Evolutionary conservation across 768 basidiomycete species (phyloP).

Genomic region (Boletus coccyginus): DNA sequence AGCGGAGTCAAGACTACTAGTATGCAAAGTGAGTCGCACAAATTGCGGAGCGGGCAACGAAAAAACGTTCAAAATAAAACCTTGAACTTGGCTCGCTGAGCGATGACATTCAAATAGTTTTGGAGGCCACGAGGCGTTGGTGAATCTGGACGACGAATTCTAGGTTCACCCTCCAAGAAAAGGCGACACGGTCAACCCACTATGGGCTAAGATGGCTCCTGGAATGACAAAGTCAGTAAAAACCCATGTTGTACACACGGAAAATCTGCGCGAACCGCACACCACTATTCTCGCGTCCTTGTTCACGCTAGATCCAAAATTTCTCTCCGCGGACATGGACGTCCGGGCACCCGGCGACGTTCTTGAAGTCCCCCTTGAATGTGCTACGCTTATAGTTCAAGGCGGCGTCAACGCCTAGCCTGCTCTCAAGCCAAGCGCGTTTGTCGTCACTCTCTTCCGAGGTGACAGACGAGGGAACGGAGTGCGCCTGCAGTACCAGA

Average conservation of each 20-base stretch:
- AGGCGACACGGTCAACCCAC: conserved; percentile 39
- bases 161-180: neutral
- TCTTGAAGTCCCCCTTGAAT: conserved; percentile 72
- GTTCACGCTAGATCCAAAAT: conserved; percentile 82
- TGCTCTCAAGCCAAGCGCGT: conserved; percentile 79
- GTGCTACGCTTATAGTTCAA: conserved; percentile 83
- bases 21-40: conserved; percentile 5
- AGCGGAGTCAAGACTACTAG: conserved; percentile 68
- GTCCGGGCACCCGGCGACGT: conserved; percentile 70
- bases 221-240: conserved; percentile 7
- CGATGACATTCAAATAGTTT: conserved; percentile 67
- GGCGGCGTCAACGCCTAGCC: conserved; percentile 78
- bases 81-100: conserved; percentile 78
- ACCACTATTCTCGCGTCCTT: conserved; percentile 73
- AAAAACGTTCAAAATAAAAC: conserved; percentile 73
- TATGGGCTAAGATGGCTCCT: conserved; percentile 87
- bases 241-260: neutral
- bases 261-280: conserved; percentile 60
- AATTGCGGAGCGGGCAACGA: too few species aligned
- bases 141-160: conserved; percentile 40
- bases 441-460: conserved; percentile 71
- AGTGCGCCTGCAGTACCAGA: conserved; percentile 93
- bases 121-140: conserved; percentile 62
- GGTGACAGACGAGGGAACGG: conserved; percentile 79
- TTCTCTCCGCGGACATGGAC: conserved; percentile 82